Evolutionary conservation across 169 alveolate genomes (phyloP), one percentile per base, ranked within the genome.

Genomic region (Plasmodium coatneyi): DNA sequence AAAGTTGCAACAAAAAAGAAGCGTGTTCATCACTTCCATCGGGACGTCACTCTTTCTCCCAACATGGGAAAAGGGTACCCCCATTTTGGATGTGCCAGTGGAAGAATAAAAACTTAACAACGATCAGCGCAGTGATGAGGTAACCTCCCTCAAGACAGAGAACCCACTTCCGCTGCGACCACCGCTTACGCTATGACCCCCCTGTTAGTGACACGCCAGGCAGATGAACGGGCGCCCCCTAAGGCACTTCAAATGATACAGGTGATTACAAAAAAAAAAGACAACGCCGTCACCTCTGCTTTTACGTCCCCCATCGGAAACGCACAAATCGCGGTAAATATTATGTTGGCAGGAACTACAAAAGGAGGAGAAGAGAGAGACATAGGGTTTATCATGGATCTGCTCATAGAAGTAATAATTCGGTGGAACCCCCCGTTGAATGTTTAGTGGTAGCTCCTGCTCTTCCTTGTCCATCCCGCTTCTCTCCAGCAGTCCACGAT

Each of bases 231-330:
- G 19, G 3, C 66, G 28, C 5, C n/a, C 71, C 49, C 80, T 52
- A 4, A 86, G 46, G 16, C 93, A 86, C 6, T 70, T 86, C 66
- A 86, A 86, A 76, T 86, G 93, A 54, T 86, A 86, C 5, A 86
- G 16, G 66, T 86, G 93, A 54, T 86, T 86, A 86, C 93, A 86
- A 74, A 86, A 86, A 86, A 86, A 86, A 56, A 86, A 86, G 30
- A 70, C 80, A 54, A 86, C 66, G 19, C 6, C 54, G 60, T 86
- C 80, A 34, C 80, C 36, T 76, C 80, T 76, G 46, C 22, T 52
- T 49, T 41, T 39, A 14, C 60, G 30, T 25, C 41, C n/a, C 52
- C 49, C 32, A 10, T 34, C 70, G 9, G 25, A 32, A 9, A 56
- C 43, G 10, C 30, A 30, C 12, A 43, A 3, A 74, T 86, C 56